Percentiles rank a stretch among this genome's conserved stretches.
Evolutionary conservation across 441 rosid species (phyloP).

Genomic region (Pelargonium fulgidum): DNA sequence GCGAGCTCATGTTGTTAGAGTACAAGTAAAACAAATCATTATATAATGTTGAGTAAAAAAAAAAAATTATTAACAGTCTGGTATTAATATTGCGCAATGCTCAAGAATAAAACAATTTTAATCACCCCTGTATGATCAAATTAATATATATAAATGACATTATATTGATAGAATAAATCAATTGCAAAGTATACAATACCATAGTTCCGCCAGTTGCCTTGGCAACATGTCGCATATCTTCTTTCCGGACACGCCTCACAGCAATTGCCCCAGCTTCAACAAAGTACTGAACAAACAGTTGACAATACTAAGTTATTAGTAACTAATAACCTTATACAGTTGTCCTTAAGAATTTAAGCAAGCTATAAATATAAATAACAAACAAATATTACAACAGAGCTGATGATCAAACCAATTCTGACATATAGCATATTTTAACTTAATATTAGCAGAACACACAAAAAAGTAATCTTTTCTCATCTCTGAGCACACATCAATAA

Average conservation of each 20-base stretch:
- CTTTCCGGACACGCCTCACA: constrained; percentile 90
- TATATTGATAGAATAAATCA: neutral
- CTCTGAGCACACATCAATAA: neutral
- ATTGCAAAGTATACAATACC: constrained; percentile 30
- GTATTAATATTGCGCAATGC: too few relatives aligned
- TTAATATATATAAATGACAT: neutral
- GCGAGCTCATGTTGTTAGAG: neutral
- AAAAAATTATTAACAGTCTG: too few relatives aligned
- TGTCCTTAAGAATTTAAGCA: neutral
- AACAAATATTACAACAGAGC: neutral
- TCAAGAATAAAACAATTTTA: too few relatives aligned
- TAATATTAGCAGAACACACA: neutral
- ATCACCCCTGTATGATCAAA: too few relatives aligned
- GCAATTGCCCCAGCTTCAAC: constrained; percentile 98
- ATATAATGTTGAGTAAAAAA: neutral
- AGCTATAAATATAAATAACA: neutral
- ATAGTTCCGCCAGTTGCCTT: constrained; percentile 97
- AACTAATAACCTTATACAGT: neutral
- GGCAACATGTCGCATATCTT: constrained; percentile 97
- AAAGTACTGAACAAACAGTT: constrained; percentile 57
- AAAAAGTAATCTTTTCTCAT: neutral
- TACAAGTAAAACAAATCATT: neutral
- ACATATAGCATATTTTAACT: neutral
- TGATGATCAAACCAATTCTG: neutral
- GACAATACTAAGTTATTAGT: neutral